phyloP scores from a whole-genome alignment of 106 monocot genomes.

The Dendrobium nobile region DNA sequence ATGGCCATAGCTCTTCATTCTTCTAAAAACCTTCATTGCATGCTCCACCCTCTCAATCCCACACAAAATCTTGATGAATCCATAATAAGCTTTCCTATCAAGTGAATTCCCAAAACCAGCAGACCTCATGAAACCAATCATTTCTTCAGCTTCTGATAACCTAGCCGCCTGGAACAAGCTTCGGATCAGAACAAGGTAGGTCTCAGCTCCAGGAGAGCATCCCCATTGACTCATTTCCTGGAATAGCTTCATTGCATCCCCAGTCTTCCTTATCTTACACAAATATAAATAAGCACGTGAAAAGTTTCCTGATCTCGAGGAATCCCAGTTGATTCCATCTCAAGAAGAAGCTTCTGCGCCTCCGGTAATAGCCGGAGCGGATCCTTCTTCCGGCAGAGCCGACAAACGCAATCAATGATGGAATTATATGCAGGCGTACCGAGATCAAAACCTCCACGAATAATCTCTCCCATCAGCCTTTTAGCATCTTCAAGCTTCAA shows the following conservation, averaged over 20 bases:
- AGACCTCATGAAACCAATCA: conserved; percentile 64
- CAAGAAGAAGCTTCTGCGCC: conserved; percentile 53
- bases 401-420: conserved; percentile 66
- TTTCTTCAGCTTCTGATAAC: conserved; percentile 78
- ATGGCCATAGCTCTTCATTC: conserved; percentile 81
- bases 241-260: conserved; percentile 74
- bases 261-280: conserved; percentile 81
- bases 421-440: conserved; percentile 64
- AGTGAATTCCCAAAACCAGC: conserved; percentile 56
- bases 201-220: conserved; percentile 68
- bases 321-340: conserved; percentile 61
- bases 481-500: conserved; percentile 71
- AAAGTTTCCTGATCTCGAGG: conserved; percentile 60
- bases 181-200: conserved; percentile 50
- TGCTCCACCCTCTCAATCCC: conserved; percentile 91
- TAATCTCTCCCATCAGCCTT: conserved; percentile 56
- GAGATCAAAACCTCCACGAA: conserved; percentile 64
- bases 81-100: conserved; percentile 67
- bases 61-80: conserved; percentile 87
- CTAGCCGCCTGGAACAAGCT: conserved; percentile 91
- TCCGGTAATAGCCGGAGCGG: conserved; percentile 52
- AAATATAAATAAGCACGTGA: conserved; percentile 51
- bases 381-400: conserved; percentile 66
- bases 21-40: conserved; percentile 85
- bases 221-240: conserved; percentile 73